Percentiles rank a stretch among this genome's conserved stretches.
Conservation (phyloP, 768 basidiomycete genomes). For the Mycena polygramma region DNA sequence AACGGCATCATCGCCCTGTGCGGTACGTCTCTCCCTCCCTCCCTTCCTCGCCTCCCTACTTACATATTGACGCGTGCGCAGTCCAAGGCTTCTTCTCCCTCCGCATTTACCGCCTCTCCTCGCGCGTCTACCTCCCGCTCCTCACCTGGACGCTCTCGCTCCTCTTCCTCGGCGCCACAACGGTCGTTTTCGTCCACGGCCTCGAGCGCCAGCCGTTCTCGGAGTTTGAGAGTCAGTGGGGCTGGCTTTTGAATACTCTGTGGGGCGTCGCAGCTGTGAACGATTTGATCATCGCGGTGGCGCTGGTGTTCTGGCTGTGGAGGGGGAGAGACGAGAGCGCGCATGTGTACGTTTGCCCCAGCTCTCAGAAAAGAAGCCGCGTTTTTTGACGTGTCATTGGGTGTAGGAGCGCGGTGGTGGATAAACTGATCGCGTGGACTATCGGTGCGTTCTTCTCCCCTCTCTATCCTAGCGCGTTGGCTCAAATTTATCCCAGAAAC, state of each 20-base stretch:
- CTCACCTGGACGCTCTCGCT: conserved; percentile 32
- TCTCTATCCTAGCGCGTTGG: too few species aligned
- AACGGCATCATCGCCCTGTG: conserved; percentile 22
- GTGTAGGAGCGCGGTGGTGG: conserved; percentile 12
- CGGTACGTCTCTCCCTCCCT: conserved; percentile 3
- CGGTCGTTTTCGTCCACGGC: conserved; percentile 11
- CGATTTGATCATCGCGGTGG: conserved; percentile 19
- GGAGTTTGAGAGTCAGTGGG: conserved; percentile 14
- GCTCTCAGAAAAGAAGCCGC: not conserved
- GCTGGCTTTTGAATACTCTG: conserved; percentile 21
- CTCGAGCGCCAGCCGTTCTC: not conserved
- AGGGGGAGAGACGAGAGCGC: not conserved
- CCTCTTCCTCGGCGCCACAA: conserved; percentile 18
- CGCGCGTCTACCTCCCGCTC: conserved; percentile 24
- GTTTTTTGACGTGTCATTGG: not conserved
- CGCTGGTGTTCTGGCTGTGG: conserved; percentile 8
- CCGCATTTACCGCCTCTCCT: conserved; percentile 33
- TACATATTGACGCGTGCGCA: not conserved
- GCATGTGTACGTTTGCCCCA: not conserved
- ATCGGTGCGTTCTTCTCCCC: not conserved
- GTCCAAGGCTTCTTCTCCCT: conserved; percentile 34
- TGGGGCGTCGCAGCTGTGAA: conserved; percentile 32
- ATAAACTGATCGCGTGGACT: conserved; percentile 7
- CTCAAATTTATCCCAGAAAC: not conserved
- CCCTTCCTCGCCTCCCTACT: too few species aligned